Percentiles rank a stretch among this genome's conserved stretches.
phyloP scores from a whole-genome alignment of 2,329 filamentous ascomycete genomes.

The Fusarium zealandicum region DNA sequence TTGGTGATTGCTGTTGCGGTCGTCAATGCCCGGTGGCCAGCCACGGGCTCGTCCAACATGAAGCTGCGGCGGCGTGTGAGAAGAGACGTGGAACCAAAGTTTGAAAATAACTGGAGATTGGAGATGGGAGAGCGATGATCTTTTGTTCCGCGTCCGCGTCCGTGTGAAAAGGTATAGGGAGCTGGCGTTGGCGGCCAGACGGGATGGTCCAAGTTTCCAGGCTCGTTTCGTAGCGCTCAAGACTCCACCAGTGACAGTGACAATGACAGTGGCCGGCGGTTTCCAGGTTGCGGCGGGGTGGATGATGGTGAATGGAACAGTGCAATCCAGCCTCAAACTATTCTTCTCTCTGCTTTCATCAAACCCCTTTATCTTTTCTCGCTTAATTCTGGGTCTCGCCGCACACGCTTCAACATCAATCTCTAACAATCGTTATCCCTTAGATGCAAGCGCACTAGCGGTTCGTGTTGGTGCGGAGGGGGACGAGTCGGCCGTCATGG shows the following conservation, averaged over 20 bases:
- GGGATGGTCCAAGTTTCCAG: conserved; percentile 40
- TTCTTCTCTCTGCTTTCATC: not conserved
- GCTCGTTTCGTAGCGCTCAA: conserved; percentile 36
- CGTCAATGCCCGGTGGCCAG: conserved; percentile 32
- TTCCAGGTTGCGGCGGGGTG: not conserved
- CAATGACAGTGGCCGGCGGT: conserved; percentile 2
- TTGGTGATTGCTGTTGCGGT: conserved; percentile 20
- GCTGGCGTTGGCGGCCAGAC: conserved; percentile 18
- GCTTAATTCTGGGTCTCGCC: not conserved
- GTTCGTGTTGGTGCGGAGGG: conserved; percentile 2
- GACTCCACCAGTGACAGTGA: conserved; percentile 23
- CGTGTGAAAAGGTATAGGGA: conserved; percentile 16
- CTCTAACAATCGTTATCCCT: not conserved
- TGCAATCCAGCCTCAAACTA: not conserved
- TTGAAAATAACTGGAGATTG: conserved; percentile 29
- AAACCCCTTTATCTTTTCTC: not conserved
- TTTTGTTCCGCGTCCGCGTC: conserved; percentile 25
- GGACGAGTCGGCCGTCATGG: conserved; percentile 13
- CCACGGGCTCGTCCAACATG: conserved; percentile 34
- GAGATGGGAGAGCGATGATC: conserved; percentile 26
- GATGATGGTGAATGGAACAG: not conserved
- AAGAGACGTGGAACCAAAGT: not conserved
- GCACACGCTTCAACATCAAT: not conserved
- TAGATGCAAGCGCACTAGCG: conserved; percentile 3
- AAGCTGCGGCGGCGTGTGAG: conserved; percentile 15